Base-by-base conservation (phyloP, 2,329 filamentous ascomycete genomes). In the Pseudogymnoascus sp. region DNA sequence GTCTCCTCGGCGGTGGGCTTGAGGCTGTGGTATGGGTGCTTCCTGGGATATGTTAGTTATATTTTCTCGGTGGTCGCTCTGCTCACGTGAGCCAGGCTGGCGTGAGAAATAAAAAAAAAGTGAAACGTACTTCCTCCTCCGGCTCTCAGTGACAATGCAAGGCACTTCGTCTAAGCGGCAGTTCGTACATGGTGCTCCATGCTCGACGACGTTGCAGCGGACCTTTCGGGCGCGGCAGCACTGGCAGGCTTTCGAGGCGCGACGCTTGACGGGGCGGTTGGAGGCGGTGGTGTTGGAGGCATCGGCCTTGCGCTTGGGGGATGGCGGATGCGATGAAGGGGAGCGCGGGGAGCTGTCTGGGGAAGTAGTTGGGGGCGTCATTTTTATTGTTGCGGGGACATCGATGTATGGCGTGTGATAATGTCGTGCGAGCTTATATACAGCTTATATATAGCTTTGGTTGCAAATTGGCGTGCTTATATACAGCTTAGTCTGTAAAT, bases 221-320 rank as follows among this genome's bases (percentile, higher is more conserved):
- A 97, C 92, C 74, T 97, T 97, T 71, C 92, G 86, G 62, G 89
- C 86, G 69, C 92, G 84, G 75, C 92, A 96, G 68, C 88, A 91
- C 65, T 91, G 90, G 73, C 92, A 97, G 15, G 92, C 92, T 68
- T 93, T 89, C 8, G 92, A 91, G n/a, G 92, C 92, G 71, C 92
- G 84, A 70, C 92, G 83, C 76, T 96, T 97, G 44, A 71, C 66
- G 1, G 66, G 66, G 35, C 68, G 68, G 0, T 65, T 61, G 44
- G 68, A 67, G 29, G 66, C 66, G 64, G 68, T 65, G 39, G 39
- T 63, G 13, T 62, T 62, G 1, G 64, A 64, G n/a, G 64, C 50
- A 4, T 60, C 60, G 10, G 62, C 36, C 13, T 50, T 60, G 5
- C 69, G 65, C 54, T 70, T 70, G 39, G 68, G 67, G 10, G 63